phyloP scores from a whole-genome alignment of 2,329 filamentous ascomycete genomes.

The Clonostachys rosea region DNA sequence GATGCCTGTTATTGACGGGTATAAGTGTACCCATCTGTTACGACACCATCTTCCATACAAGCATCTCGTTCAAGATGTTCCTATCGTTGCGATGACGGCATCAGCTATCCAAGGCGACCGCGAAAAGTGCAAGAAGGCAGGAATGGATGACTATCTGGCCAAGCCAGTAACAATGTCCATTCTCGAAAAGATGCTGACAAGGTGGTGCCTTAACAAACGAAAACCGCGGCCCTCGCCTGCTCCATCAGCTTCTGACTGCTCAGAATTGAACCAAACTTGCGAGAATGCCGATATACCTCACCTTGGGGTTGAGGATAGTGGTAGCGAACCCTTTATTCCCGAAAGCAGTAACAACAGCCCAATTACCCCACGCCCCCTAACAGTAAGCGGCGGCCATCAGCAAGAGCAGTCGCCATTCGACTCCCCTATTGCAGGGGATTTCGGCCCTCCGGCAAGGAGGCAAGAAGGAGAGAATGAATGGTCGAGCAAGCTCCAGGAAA shows the following conservation, averaged over 20 bases:
- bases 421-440: conserved; percentile 18
- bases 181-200: conserved; percentile 66
- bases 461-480: conserved; percentile 31
- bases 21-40: conserved; percentile 70
- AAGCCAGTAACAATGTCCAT: conserved; percentile 68
- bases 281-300: conserved; percentile 33
- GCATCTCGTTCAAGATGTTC: conserved; percentile 53
- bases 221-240: conserved; percentile 13
- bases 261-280: conserved; percentile 36
- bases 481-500: conserved; percentile 38
- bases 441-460: conserved; percentile 22
- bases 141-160: conserved; percentile 74
- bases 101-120: conserved; percentile 73
- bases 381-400: conserved; percentile 20
- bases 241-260: conserved; percentile 32
- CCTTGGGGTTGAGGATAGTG: conserved; percentile 21
- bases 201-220: conserved; percentile 49
- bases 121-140: conserved; percentile 68
- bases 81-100: conserved; percentile 79
- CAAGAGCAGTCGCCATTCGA: conserved; percentile 38
- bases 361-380: conserved; percentile 33
- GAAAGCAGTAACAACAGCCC: conserved; percentile 13
- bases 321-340: conserved; percentile 1
- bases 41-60: conserved; percentile 65
- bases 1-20: conserved; percentile 74